phyloP scores from a whole-genome alignment of 140 eudicot genomes.

The Eryngium alpinum region DNA sequence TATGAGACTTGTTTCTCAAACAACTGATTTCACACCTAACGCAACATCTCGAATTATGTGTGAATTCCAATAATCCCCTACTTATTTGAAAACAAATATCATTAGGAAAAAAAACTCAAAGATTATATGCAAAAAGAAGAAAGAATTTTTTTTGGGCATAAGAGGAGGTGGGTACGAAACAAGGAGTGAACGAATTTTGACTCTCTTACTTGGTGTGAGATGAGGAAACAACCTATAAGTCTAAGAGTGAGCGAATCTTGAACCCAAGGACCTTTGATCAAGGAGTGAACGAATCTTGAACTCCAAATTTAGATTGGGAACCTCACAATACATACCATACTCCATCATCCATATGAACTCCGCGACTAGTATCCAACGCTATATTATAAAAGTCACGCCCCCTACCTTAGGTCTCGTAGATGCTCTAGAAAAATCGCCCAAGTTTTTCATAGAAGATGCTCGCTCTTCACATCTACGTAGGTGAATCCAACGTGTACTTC shows the following conservation, averaged over 20 bases:
- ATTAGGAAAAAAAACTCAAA: too few species aligned
- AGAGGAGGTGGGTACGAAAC: too few species aligned
- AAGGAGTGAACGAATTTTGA: too few species aligned
- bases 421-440: neutral
- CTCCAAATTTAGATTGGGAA: neutral
- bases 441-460: neutral
- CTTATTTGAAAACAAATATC: too few species aligned
- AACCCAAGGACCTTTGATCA: neutral
- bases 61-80: too few species aligned
- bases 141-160: too few species aligned
- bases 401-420: neutral
- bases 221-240: too few species aligned
- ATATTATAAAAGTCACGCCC: neutral
- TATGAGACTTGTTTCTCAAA: too few species aligned
- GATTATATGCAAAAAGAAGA: too few species aligned
- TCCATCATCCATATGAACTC: neutral
- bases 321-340: neutral
- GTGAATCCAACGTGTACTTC: neutral
- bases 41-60: too few species aligned
- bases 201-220: too few species aligned
- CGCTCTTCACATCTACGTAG: neutral
- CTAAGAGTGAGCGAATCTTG: neutral
- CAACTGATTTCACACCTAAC: too few species aligned
- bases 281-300: neutral
- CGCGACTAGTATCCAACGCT: neutral